Evolutionary conservation across 2,329 filamentous ascomycete genomes (phyloP), one percentile per base, ranked within the genome.

Genomic region (Monosporascus sp.): DNA sequence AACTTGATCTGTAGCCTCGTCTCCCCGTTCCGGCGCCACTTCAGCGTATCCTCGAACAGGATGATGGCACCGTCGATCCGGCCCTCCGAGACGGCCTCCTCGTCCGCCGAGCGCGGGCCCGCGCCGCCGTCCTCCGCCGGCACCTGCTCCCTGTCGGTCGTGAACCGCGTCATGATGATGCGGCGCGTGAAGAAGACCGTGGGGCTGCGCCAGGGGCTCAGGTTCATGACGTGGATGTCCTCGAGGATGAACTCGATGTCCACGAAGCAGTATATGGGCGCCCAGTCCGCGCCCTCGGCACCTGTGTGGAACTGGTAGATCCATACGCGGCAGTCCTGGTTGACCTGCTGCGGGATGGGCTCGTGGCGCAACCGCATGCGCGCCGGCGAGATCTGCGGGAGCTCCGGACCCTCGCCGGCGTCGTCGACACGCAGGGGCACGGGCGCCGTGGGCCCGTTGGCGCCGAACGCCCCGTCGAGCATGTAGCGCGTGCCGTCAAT

Each of bases 221-320:
- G 65, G 48, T 69, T 72, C 69, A 74, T 71, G 47, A 68, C 65
- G 50, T 65, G 62, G 50, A 71, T 72, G 54, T 74, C 72, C 50
- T 69, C 63, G 15, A 64, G 66, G 20, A 72, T 53, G 55, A 74
- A 73, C 54, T 73, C 71, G 5, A 65, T 70, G 51, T 75, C 72
- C 3, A 70, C 73, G 56, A 78, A 80, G 53, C 71, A 75, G 61
- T 78, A 79, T 45, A 66, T 69, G 2, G 70, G 67, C 14, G 63
- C 57, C 68, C 72, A 80, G 0, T 69, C 67, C 9, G 31, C 31
- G 17, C 58, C 62, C 1, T 67, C 57, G 3, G 65, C 48, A 11
- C 47, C 64, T 14, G 52, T 20, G n/a, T 56, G 52, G 25, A 57
- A 53, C 50, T 65, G 57, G 49, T 62, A 62, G 27, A 63, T 52